Percentiles rank a stretch among this genome's conserved stretches.
Evolutionary conservation across 2,329 filamentous ascomycete genomes (phyloP).

Genomic region (Aspergillus brasiliensis): DNA sequence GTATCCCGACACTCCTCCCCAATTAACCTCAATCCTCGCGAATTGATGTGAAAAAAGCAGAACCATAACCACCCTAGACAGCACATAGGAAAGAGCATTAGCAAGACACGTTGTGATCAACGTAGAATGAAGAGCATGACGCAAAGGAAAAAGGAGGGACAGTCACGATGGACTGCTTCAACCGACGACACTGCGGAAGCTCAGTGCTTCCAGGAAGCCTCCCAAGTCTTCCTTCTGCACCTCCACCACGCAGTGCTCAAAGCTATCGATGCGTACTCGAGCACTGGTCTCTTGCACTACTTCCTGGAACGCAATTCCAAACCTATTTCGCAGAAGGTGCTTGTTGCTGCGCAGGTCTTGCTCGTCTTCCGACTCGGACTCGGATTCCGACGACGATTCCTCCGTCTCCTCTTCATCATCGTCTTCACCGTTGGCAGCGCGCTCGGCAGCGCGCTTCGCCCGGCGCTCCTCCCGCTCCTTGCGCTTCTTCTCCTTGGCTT

Average conservation of each 20-base stretch:
- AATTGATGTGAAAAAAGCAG: constrained; percentile 10
- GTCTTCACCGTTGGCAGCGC: constrained; percentile 53
- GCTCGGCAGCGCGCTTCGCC: constrained; percentile 58
- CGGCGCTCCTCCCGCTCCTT: constrained; percentile 66
- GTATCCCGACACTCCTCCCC: constrained; percentile 12
- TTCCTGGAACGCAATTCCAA: constrained; percentile 93
- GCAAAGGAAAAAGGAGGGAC: neutral
- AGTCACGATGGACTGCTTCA: constrained; percentile 24
- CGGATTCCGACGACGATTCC: constrained; percentile 42
- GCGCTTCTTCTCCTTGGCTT: constrained; percentile 63
- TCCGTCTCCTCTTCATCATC: constrained; percentile 68
- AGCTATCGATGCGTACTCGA: constrained; percentile 88
- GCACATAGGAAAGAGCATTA: constrained; percentile 13
- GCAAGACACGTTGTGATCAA: constrained; percentile 5
- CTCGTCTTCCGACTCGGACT: constrained; percentile 59
- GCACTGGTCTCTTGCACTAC: constrained; percentile 90
- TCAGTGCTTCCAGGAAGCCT: constrained; percentile 87
- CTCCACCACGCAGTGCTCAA: constrained; percentile 96
- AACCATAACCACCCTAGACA: constrained; percentile 12
- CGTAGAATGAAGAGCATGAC: constrained; percentile 1
- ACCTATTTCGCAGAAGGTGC: constrained; percentile 80
- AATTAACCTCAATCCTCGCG: constrained; percentile 14
- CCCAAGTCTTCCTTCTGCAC: constrained; percentile 94
- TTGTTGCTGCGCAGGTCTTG: constrained; percentile 58
- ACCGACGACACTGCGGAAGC: constrained; percentile 81